A percentile compares a stretch with the other conserved stretches of the same genome.
Evolutionary conservation across 73 alveolate species (phyloP).

Genomic region (Paramecium primaurelia): DNA sequence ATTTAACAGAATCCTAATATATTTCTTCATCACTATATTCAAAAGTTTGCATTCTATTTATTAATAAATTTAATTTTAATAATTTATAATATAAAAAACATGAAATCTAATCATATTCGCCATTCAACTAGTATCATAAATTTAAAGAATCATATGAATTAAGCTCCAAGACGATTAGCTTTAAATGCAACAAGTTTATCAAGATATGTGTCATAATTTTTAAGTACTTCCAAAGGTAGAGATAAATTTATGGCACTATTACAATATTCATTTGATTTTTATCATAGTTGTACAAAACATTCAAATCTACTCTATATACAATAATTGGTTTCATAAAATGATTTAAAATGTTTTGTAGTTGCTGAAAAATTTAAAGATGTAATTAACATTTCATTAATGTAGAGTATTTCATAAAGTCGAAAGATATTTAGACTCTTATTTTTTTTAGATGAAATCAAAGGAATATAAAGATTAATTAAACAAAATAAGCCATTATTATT

Average conservation of each 20-base stretch:
- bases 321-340: background rate
- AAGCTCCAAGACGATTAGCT: conserved; percentile 24
- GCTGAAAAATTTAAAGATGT: conserved; percentile 51
- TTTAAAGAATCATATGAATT: background rate
- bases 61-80: background rate
- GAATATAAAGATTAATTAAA: conserved; percentile 59
- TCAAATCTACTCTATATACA: conserved; percentile 28
- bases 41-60: background rate
- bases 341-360: conserved; percentile 6
- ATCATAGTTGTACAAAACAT: conserved; percentile 66
- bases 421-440: conserved; percentile 74
- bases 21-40: background rate
- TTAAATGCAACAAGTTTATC: conserved; percentile 46
- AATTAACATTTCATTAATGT: background rate
- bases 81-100: background rate
- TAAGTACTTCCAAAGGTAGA: conserved; percentile 74
- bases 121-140: background rate
- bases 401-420: conserved; percentile 71
- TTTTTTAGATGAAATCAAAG: conserved; percentile 71
- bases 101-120: background rate
- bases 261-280: conserved; percentile 68
- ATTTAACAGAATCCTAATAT: background rate
- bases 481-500: conserved; percentile 55
- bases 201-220: conserved; percentile 21
- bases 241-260: conserved; percentile 70